These are phyloP conservation scores for Santalum album DNA, from an alignment of 164 flowering plant genomes.

Conservation along the genomic window DNA sequence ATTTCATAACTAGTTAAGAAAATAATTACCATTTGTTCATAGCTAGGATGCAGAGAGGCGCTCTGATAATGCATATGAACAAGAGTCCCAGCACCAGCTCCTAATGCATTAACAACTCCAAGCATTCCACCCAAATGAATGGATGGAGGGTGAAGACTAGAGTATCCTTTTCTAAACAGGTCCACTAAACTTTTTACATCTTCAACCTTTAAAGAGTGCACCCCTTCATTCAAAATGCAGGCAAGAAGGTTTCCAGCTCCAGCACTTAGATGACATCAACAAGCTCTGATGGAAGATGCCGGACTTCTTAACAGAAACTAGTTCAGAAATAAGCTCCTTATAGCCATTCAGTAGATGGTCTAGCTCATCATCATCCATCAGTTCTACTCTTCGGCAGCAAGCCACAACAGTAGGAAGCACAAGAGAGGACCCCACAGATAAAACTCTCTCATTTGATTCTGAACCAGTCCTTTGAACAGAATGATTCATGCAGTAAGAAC, in stretches of 20 bases:
- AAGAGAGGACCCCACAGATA: slow-evolving; percentile 74
- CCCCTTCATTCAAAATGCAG: slow-evolving; percentile 62
- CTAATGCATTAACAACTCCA: slow-evolving; percentile 87
- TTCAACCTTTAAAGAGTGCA: slow-evolving; percentile 43
- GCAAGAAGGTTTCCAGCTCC: slow-evolving; percentile 87
- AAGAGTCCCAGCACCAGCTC: slow-evolving; percentile 67
- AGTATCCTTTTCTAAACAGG: slow-evolving; percentile 53
- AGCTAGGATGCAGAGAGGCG: slow-evolving; percentile 14
- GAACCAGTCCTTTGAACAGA: slow-evolving; percentile 11
- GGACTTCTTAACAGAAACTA: slow-evolving; percentile 42
- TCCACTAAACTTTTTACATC: slow-evolving; percentile 42
- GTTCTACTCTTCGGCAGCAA: slow-evolving; percentile 68
- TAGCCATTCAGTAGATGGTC: slow-evolving; percentile 47
- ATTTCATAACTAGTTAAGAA: neutral
- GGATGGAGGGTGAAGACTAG: slow-evolving; percentile 44
- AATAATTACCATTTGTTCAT: slow-evolving; percentile 38
- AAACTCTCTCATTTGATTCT: slow-evolving; percentile 24
- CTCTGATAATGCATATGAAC: slow-evolving; percentile 14
- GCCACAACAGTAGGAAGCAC: slow-evolving; percentile 63
- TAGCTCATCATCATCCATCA: slow-evolving; percentile 52
- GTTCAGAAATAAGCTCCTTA: slow-evolving; percentile 55
- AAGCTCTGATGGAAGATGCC: slow-evolving; percentile 52
- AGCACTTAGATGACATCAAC: slow-evolving; percentile 70
- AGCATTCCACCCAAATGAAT: slow-evolving; percentile 85
- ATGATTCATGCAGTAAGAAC: slow-evolving; percentile 39